These are phyloP conservation scores for Globisporangium radiosum DNA, from an alignment of 352 stramenopile genomes.

Conservation along the genomic window DNA sequence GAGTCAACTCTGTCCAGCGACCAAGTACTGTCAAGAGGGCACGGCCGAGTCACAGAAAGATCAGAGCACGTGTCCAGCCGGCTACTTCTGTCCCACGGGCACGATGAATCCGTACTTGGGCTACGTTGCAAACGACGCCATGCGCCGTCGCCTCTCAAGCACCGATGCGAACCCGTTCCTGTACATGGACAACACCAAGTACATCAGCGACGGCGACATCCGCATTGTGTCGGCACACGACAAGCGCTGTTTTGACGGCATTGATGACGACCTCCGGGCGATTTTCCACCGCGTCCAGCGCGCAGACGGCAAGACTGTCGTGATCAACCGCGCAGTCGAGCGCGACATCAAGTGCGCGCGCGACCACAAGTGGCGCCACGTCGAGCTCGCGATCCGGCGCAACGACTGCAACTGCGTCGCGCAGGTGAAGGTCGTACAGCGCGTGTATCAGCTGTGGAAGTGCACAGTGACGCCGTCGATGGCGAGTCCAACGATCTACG, in stretches of 20 bases:
- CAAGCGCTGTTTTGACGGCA: conserved; percentile 85
- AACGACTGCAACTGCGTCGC: conserved; percentile 90
- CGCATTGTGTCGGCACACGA: conserved; percentile 88
- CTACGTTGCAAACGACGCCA: conserved; percentile 86
- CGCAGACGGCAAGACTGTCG: conserved; percentile 10
- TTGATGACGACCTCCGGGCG: conserved; percentile 67
- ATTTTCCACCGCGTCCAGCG: conserved; percentile 34
- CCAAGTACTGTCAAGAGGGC: conserved; percentile 83
- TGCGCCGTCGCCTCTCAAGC: conserved; percentile 62
- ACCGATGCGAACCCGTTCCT: conserved; percentile 72
- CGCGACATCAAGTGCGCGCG: conserved; percentile 82
- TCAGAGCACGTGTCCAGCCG: conserved; percentile 72
- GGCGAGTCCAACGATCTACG: conserved; percentile 20
- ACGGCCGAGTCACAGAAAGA: conserved; percentile 82
- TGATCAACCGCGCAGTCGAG: conserved; percentile 63
- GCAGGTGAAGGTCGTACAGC: conserved; percentile 83
- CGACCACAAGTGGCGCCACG: conserved; percentile 92
- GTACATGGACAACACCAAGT: conserved; percentile 74
- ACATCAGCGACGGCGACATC: conserved; percentile 87
- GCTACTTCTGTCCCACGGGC: conserved; percentile 95
- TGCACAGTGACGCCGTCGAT: conserved; percentile 65
- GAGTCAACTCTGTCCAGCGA: conserved; percentile 81
- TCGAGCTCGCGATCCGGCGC: conserved; percentile 81
- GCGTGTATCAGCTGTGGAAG: conserved; percentile 92
- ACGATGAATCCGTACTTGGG: conserved; percentile 86